These are phyloP conservation scores for Verticillium dahliae DNA, from an alignment of 2,329 filamentous ascomycete genomes.

Conservation along the genomic window DNA sequence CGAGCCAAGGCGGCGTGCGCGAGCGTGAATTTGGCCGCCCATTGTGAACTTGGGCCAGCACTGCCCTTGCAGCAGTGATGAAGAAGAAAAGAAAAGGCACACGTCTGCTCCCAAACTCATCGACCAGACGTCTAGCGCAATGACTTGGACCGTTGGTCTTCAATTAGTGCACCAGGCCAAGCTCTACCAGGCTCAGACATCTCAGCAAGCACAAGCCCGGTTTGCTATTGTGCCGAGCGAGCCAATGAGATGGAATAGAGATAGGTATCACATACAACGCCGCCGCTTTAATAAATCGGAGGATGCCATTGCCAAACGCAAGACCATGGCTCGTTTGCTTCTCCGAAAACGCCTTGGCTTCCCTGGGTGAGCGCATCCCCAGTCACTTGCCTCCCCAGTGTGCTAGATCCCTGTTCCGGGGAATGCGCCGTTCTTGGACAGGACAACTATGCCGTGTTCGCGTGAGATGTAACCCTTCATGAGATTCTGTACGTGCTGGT, in stretches of 20 bases:
- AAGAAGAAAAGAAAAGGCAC: background rate
- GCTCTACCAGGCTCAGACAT: background rate
- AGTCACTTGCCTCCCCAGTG: conserved; percentile 5
- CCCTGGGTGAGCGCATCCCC: background rate
- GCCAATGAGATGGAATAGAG: background rate
- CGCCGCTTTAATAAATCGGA: background rate
- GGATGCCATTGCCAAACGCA: background rate
- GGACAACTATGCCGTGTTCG: conserved; percentile 80
- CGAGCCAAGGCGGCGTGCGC: conserved; percentile 6
- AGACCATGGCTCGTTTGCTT: background rate
- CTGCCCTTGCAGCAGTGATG: background rate
- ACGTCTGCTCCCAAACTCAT: background rate
- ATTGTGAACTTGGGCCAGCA: background rate
- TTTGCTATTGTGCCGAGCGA: background rate
- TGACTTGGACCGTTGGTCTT: background rate
- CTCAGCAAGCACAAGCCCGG: background rate
- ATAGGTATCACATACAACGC: background rate
- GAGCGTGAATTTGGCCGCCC: background rate
- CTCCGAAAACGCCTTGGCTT: background rate
- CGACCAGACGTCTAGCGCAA: background rate
- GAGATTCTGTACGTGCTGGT: conserved; percentile 54
- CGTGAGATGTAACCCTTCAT: conserved; percentile 99
- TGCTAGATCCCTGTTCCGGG: conserved; percentile 70
- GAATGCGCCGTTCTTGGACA: conserved; percentile 90
- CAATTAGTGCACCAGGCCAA: background rate